Percentiles rank a stretch among this genome's conserved stretches.
These are phyloP conservation scores for Cystobasidium pallidum DNA, from an alignment of 1,284 basidiomycete genomes.

Conservation along the genomic window DNA sequence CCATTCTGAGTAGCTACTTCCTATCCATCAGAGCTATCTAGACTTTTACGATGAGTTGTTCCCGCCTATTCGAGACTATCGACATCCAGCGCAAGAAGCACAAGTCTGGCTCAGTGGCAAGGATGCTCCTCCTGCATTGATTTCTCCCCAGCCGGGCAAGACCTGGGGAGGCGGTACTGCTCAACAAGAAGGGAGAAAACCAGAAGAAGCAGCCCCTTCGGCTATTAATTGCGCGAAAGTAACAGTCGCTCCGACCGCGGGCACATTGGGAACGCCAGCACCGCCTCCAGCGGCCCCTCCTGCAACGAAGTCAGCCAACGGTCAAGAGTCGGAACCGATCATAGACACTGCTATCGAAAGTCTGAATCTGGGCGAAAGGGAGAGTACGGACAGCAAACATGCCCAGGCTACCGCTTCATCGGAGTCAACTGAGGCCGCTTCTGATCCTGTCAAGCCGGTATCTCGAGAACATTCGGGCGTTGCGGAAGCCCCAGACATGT, in stretches of 20 bases:
- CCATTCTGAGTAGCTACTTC: not conserved
- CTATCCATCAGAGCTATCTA: slow-evolving; percentile 55
- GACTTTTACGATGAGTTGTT: slow-evolving; percentile 60
- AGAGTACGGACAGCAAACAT: not conserved
- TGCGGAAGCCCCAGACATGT: not conserved
- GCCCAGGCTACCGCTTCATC: not conserved
- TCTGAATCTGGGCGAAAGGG: not conserved
- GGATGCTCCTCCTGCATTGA: slow-evolving; percentile 44
- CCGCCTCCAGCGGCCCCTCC: slow-evolving; percentile 47
- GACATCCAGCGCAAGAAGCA: slow-evolving; percentile 55
- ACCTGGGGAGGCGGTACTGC: slow-evolving; percentile 3
- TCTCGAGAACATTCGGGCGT: not conserved
- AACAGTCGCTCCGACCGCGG: not conserved
- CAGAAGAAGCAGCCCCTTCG: not conserved
- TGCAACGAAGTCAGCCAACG: no score
- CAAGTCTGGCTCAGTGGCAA: slow-evolving; percentile 56
- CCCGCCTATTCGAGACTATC: slow-evolving; percentile 51
- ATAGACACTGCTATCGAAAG: not conserved
- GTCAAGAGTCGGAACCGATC: not conserved
- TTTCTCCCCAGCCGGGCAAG: slow-evolving; percentile 34
- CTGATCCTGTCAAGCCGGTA: not conserved
- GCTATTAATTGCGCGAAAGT: not conserved
- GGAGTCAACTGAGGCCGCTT: not conserved
- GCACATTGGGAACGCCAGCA: not conserved
- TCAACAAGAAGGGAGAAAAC: not conserved